Evolutionary conservation across 2,329 filamentous ascomycete genomes (phyloP).

Genomic region (Colletotrichum cordylinicola): DNA sequence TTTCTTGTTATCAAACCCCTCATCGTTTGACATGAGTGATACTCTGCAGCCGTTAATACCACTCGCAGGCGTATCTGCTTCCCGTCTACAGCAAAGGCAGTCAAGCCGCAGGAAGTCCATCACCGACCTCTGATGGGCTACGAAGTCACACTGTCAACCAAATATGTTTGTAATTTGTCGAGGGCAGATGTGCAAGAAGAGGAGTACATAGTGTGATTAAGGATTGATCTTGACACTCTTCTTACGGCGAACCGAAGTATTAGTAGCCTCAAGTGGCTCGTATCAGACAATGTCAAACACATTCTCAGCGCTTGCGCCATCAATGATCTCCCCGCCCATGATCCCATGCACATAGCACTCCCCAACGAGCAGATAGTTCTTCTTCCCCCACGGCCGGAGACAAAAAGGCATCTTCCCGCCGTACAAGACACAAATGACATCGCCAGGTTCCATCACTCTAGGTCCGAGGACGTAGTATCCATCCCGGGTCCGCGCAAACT

Average conservation of each 20-base stretch:
- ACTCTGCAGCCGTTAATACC: background rate
- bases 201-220: background rate
- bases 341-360: background rate
- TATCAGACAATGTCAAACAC: background rate
- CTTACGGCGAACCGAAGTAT: background rate
- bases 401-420: background rate
- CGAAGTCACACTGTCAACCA: background rate
- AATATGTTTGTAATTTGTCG: background rate
- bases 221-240: background rate
- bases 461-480: background rate
- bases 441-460: background rate
- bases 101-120: background rate
- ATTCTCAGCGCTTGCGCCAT: background rate
- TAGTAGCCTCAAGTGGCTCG: rapidly evolving
- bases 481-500: background rate
- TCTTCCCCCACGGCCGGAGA: background rate
- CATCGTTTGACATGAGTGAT: background rate
- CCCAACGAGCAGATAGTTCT: background rate
- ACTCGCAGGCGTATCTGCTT: background rate
- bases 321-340: background rate
- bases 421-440: background rate
- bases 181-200: background rate
- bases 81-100: background rate
- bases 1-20: background rate
- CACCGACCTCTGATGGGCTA: background rate